Percentiles rank a stretch among this genome's conserved stretches.
These are phyloP conservation scores for Arctium lappa DNA, from an alignment of 129 eudicot genomes.

Conservation along the genomic window DNA sequence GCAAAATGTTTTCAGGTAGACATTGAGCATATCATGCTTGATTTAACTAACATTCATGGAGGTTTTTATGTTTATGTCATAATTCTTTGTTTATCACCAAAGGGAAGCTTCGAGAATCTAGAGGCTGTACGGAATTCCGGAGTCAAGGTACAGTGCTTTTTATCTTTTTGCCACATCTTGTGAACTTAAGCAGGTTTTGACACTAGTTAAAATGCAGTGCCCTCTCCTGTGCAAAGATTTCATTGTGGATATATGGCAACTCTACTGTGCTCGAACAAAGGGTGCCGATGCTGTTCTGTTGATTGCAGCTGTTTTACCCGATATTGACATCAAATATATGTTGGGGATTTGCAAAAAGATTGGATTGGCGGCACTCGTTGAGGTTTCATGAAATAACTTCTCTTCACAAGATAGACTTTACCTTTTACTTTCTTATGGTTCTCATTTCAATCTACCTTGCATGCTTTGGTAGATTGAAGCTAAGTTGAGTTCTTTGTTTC, in stretches of 20 bases:
- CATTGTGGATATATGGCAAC: slow-evolving; percentile 89
- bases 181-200: slow-evolving; percentile 11
- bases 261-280: slow-evolving; percentile 82
- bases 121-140: slow-evolving; percentile 71
- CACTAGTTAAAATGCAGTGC: slow-evolving; percentile 54
- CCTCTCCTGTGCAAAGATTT: slow-evolving; percentile 96
- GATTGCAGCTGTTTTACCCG: slow-evolving; percentile 88
- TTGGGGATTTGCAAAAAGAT: slow-evolving; percentile 70
- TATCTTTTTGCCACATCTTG: not conserved
- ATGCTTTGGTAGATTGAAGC: too few species aligned
- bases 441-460: too few species aligned
- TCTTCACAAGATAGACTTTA: not conserved
- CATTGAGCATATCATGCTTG: not conserved
- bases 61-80: not conserved
- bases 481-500: too few species aligned
- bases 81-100: slow-evolving; percentile 11
- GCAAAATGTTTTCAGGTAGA: slow-evolving; percentile 77
- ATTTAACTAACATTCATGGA: not conserved
- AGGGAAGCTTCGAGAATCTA: slow-evolving; percentile 93
- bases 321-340: slow-evolving; percentile 81
- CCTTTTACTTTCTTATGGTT: not conserved
- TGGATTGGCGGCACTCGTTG: slow-evolving; percentile 82
- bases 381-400: slow-evolving; percentile 36
- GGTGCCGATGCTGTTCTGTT: slow-evolving; percentile 96
- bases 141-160: slow-evolving; percentile 49